phyloP scores from a whole-genome alignment of 2,329 filamentous ascomycete genomes.

The Pseudogymnoascus destructans region DNA sequence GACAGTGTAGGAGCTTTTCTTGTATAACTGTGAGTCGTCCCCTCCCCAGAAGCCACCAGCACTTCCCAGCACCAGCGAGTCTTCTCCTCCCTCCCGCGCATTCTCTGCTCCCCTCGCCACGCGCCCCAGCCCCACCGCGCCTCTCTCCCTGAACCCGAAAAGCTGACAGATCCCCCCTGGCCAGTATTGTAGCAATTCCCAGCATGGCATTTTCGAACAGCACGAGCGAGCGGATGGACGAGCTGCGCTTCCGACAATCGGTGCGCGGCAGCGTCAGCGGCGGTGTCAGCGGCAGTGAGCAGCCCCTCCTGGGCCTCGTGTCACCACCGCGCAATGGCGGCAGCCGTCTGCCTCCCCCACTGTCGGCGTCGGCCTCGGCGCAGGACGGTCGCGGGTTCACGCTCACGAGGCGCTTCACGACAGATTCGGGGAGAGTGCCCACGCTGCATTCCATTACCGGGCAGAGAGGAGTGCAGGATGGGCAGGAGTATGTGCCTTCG shows the following conservation, averaged over 20 bases:
- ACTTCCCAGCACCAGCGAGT: background rate
- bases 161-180: constrained; percentile 15
- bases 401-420: constrained; percentile 85
- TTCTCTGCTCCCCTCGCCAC: background rate
- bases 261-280: background rate
- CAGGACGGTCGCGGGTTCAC: constrained; percentile 57
- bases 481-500: constrained; percentile 25
- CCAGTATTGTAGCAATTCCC: constrained; percentile 24
- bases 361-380: constrained; percentile 30
- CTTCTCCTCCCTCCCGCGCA: background rate
- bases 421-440: constrained; percentile 73
- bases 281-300: constrained; percentile 37
- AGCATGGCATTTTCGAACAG: constrained; percentile 52
- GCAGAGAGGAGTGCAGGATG: constrained; percentile 22
- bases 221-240: constrained; percentile 58
- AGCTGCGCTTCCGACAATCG: constrained; percentile 53
- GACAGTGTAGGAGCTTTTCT: constrained; percentile 5
- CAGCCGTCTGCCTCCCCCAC: constrained; percentile 45
- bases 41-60: background rate
- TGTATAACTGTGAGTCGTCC: constrained; percentile 8
- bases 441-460: constrained; percentile 42
- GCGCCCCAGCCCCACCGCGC: constrained; percentile 16
- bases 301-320: constrained; percentile 61
- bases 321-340: constrained; percentile 58
- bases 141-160: constrained; percentile 1